These are phyloP conservation scores for Umbelopsis sp. DNA, from an alignment of 192 early-diverging fungal genomes.

Conservation along the genomic window DNA sequence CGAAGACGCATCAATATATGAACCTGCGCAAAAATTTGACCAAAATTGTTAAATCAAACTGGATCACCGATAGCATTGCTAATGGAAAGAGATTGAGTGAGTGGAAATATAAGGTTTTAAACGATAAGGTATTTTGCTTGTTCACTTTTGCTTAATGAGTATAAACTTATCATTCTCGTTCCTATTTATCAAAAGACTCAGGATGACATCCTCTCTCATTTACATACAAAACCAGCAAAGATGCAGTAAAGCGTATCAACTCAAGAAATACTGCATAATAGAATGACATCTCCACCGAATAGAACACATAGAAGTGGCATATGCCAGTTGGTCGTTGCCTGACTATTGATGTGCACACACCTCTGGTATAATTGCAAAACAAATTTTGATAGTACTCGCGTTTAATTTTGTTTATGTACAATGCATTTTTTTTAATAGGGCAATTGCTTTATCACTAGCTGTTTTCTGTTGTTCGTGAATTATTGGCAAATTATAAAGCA, in stretches of 20 bases:
- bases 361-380: no score
- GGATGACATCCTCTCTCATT: no score
- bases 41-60: neutral
- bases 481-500: neutral
- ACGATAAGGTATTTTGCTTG: neutral
- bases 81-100: conserved; percentile 15
- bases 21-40: conserved; percentile 1
- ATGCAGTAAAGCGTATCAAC: no score
- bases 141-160: neutral
- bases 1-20: neutral
- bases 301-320: no score
- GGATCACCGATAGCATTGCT: conserved; percentile 14
- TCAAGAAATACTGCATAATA: no score
- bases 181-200: no score
- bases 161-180: neutral
- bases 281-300: no score
- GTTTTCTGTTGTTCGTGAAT: neutral
- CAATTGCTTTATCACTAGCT: neutral
- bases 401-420: conserved; percentile 7
- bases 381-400: neutral
- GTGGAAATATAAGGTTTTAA: conserved; percentile 8
- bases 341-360: no score
- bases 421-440: conserved; percentile 1
- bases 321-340: no score
- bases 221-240: no score